Evolutionary conservation across 1,284 basidiomycete species (phyloP).

Genomic region (Sanghuangporus weigelae): DNA sequence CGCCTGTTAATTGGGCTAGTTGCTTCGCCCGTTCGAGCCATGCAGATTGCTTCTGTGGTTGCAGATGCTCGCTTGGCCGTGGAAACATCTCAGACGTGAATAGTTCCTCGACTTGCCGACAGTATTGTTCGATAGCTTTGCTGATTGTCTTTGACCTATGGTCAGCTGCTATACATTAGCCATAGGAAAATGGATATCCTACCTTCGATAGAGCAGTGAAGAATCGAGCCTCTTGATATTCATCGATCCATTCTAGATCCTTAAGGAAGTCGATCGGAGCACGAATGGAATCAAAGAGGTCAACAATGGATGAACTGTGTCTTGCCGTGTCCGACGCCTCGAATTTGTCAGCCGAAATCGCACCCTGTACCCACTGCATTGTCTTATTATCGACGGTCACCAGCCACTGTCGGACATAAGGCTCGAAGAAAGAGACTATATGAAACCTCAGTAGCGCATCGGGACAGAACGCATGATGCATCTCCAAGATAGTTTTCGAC

Average conservation of each 20-base stretch:
- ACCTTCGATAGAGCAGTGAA: conserved; percentile 86
- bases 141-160: conserved; percentile 67
- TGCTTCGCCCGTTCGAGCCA: conserved; percentile 94
- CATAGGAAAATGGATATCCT: conserved; percentile 16
- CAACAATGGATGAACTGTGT: conserved; percentile 94
- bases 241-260: conserved; percentile 89
- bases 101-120: conserved; percentile 78
- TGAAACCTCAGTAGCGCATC: conserved; percentile 60
- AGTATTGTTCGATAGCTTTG: conserved; percentile 91
- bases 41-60: conserved; percentile 82
- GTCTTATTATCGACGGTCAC: conserved; percentile 89
- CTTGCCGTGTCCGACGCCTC: conserved; percentile 79
- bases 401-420: conserved; percentile 89
- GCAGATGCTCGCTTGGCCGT: conserved; percentile 65
- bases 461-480: conserved; percentile 79
- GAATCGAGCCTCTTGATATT: conserved; percentile 86
- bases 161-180: neutral
- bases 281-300: conserved; percentile 91
- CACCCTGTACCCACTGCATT: conserved; percentile 89
- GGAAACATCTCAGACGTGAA: conserved; percentile 96
- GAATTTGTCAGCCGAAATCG: conserved; percentile 62
- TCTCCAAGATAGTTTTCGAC: conserved; percentile 64
- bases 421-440: conserved; percentile 75
- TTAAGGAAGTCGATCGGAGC: conserved; percentile 88
- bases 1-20: conserved; percentile 64